Base-by-base conservation (phyloP, 169 alveolate genomes). In the Theileria orientalis region DNA sequence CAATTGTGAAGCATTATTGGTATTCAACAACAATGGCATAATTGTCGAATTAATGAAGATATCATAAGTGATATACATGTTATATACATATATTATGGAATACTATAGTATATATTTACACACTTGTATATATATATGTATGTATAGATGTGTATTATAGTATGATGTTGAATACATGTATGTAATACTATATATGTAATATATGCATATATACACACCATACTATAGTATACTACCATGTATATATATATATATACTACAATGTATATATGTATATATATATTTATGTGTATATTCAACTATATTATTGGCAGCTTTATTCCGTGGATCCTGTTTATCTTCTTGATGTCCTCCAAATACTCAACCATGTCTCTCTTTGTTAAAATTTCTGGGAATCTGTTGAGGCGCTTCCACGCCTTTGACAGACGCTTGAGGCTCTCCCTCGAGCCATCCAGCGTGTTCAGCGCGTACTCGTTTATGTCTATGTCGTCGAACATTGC, bases 21-120 rank as follows among this genome's bases (percentile, higher is more conserved):
- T 30, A 21, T 82, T 82, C 71, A 82, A 82, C 76, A 82, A 82
- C 74, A 54, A 69, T 3, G 89, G 89, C 51, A 67, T 82, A 13
- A 19, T 82, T 0, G 89, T 82, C n/a, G 37, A 40, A 19, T 52
- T 82, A 7, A 51, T 82, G 46, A 73, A 35, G 29, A 29, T 68
- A 14, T 6, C n/a, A 47, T 14, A 72, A 72, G 25, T n/a, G n/a
- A n/a, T n/a, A n/a, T n/a, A n/a, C n/a, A n/a, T n/a, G n/a, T n/a
- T n/a, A n/a, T n/a, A n/a, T n/a, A n/a, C n/a, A n/a, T n/a, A n/a
- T n/a, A n/a, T n/a, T n/a, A n/a, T n/a, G n/a, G n/a, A n/a, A n/a
- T n/a, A n/a, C n/a, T n/a, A n/a, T n/a, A n/a, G n/a, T n/a, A n/a
- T n/a, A n/a, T n/a, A n/a, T n/a, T n/a, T n/a, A n/a, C n/a, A n/a